Conservation (phyloP, 2,329 filamentous ascomycete species). For the Apiospora phragmitis region DNA sequence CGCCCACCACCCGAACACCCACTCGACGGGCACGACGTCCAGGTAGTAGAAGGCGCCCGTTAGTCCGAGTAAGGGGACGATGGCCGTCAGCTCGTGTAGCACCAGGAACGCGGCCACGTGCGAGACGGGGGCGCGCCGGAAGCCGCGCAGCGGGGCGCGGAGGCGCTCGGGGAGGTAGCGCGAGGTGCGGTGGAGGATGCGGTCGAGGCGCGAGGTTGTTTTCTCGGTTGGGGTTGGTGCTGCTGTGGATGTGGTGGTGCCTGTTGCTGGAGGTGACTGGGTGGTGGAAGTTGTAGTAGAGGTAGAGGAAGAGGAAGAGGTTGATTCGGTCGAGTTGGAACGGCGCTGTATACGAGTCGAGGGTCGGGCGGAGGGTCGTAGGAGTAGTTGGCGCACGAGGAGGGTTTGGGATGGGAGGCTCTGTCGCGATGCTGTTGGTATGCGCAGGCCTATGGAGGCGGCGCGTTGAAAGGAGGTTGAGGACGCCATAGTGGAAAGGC, state of each 20-base stretch:
- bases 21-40: slow-evolving; percentile 65
- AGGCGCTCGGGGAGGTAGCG: slow-evolving; percentile 62
- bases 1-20: slow-evolving; percentile 51
- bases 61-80: slow-evolving; percentile 76
- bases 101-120: slow-evolving; percentile 86
- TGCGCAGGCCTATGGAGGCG: slow-evolving; percentile 4
- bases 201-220: slow-evolving; percentile 38
- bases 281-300: background rate
- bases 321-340: slow-evolving; percentile 23
- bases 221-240: slow-evolving; percentile 8
- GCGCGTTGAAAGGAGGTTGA: background rate
- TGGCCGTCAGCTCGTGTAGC: slow-evolving; percentile 87
- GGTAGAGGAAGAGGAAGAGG: background rate
- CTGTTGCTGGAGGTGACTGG: background rate
- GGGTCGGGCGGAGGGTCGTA: background rate
- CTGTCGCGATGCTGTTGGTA: background rate
- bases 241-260: background rate
- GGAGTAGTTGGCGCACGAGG: background rate
- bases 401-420: slow-evolving; percentile 2
- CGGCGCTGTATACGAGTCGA: slow-evolving; percentile 14
- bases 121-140: slow-evolving; percentile 76
- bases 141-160: slow-evolving; percentile 66
- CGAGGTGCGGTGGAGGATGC: slow-evolving; percentile 44
- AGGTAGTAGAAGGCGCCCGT: slow-evolving; percentile 79
- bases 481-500: background rate